These are phyloP conservation scores for Harrya chromipes DNA, from an alignment of 768 basidiomycete species.

Conservation along the genomic window DNA sequence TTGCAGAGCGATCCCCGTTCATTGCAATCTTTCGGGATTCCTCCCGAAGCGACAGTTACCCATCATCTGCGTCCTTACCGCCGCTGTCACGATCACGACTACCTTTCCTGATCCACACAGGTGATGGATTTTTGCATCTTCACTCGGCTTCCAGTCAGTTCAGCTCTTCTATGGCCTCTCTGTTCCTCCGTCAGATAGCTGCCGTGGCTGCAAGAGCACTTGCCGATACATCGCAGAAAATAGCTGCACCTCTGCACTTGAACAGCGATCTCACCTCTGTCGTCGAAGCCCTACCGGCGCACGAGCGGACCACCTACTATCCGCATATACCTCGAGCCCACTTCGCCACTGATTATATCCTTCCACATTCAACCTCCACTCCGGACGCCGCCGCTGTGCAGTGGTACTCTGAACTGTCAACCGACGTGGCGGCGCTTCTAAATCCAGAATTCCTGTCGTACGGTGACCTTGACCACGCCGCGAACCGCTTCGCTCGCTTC, in stretches of 20 bases:
- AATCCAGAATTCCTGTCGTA: slow-evolving; percentile 27
- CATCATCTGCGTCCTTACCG: neutral
- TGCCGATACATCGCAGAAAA: slow-evolving; percentile 4
- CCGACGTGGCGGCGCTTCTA: neutral
- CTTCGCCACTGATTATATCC: slow-evolving; percentile 25
- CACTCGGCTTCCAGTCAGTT: slow-evolving; percentile 12
- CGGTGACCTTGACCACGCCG: slow-evolving; percentile 31
- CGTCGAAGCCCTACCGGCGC: slow-evolving; percentile 11
- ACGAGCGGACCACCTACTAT: slow-evolving; percentile 8
- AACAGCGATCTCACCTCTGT: slow-evolving; percentile 15
- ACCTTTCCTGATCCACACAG: slow-evolving; percentile 9
- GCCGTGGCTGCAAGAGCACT: slow-evolving; percentile 3
- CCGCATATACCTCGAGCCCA: slow-evolving; percentile 16
- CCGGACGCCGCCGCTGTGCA: slow-evolving; percentile 17
- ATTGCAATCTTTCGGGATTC: slow-evolving; percentile 16
- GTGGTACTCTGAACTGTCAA: slow-evolving; percentile 20
- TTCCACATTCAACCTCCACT: slow-evolving; percentile 15
- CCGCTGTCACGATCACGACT: neutral
- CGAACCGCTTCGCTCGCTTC: slow-evolving; percentile 45
- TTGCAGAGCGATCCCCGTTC: slow-evolving; percentile 6
- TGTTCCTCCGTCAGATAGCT: slow-evolving; percentile 20
- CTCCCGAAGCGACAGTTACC: neutral
- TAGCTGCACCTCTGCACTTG: slow-evolving; percentile 9
- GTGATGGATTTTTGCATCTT: slow-evolving; percentile 12
- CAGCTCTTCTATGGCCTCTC: slow-evolving; percentile 8